Conservation (phyloP, 225 moss, liverwort and hornwort species). For the Bryum argenteum region DNA sequence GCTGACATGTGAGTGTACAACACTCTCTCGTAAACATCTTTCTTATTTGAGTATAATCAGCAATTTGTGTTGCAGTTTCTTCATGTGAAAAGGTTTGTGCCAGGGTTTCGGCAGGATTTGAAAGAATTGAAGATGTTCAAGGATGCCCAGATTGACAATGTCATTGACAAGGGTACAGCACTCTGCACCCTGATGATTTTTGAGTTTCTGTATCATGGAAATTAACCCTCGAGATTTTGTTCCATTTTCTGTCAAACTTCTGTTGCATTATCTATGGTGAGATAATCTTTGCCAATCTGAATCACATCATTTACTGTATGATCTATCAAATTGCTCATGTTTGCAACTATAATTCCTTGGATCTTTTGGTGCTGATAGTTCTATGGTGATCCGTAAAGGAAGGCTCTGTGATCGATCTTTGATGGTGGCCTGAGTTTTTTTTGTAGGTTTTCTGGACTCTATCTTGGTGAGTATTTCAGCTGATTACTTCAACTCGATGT, state of each 20-base stretch:
- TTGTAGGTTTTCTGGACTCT: slow-evolving; percentile 52
- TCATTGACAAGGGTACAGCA: slow-evolving; percentile 50
- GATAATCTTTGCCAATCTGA: not conserved
- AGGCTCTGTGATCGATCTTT: slow-evolving; percentile 8
- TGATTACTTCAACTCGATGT: not conserved
- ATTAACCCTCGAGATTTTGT: not conserved
- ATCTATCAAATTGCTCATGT: not conserved
- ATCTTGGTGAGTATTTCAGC: slow-evolving; percentile 43
- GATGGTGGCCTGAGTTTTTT: not conserved
- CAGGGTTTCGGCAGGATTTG: slow-evolving; percentile 43
- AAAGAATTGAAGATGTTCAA: slow-evolving; percentile 56
- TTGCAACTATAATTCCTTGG: not conserved
- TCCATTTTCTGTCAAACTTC: not conserved
- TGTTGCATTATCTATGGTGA: not conserved
- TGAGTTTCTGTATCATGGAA: not conserved
- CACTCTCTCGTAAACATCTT: not conserved
- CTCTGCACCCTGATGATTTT: not conserved
- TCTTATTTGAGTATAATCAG: not conserved
- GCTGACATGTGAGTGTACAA: slow-evolving; percentile 42
- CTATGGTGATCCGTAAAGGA: not conserved
- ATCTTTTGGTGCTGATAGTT: not conserved
- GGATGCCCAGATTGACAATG: slow-evolving; percentile 34
- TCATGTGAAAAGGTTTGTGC: not conserved
- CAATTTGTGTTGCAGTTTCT: not conserved
- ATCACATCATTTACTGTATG: not conserved